Base-by-base conservation (phyloP, 2,329 filamentous ascomycete species). In the Sporothrix dimorphospora region DNA sequence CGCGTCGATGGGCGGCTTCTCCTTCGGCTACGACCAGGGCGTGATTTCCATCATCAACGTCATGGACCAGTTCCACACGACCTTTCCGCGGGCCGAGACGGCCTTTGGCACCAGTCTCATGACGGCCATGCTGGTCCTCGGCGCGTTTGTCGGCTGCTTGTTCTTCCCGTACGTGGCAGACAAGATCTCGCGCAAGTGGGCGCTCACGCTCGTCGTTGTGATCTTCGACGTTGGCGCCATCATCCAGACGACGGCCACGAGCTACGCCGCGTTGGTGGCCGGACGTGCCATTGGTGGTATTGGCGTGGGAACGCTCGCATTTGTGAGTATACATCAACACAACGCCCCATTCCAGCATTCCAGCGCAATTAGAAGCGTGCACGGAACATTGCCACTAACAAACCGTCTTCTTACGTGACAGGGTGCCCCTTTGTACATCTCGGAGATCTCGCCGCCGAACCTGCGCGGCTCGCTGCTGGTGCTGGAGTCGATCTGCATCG, bases 51-150 rank as follows among this genome's bases (percentile, higher is more conserved):
- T 53, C 3, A 81, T 82, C 14, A 87, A 88, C 73, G 84, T 85
- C 51, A 81, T 89, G 77, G 86, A 84, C 76, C 82, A 84, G 74
- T 81, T 90, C 1, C 78, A 89, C 61, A 82, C 82, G 72, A 82
- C 78, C 3, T 78, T 85, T 61, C 83, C 71, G 1, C n/a, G 21
- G 16, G n/a, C 27, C 11, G 14, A 12, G n/a, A 78, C 77, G 5
- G 78, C 77, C 0, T 83, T 82, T 75, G 77, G 78, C 68, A 81
- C 77, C 59, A 80, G 83, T 4, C 77, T 84, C 68, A 81, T 83
- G 78, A 84, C 82, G 2, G 82, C 79, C 6, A 83, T 83, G 80
- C 77, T 84, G 21, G 78, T 81, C 72, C 78, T 83, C 1, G 82
- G 81, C 5, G 81, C 81, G 27, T 80, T 83, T 49, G 27, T 83